Percentiles rank a stretch among this genome's conserved stretches.
These are phyloP conservation scores for Neocucurbitaria cava DNA, from an alignment of 2,329 filamentous ascomycete species.

Conservation along the genomic window DNA sequence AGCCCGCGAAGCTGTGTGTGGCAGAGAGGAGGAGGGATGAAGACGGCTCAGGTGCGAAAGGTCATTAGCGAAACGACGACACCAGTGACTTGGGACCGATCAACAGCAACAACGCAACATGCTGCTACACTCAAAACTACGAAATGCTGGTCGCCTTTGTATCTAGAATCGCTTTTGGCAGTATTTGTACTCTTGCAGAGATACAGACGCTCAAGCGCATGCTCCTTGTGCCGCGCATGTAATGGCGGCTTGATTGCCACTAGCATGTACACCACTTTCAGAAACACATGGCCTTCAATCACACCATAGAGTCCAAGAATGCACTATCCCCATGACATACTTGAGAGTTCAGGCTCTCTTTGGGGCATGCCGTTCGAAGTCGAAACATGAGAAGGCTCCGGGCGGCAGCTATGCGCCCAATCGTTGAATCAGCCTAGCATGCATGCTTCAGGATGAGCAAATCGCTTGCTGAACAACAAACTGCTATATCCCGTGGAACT, in stretches of 20 bases:
- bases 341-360: constrained; percentile 22
- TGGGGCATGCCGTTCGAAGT: constrained; percentile 33
- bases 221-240: constrained; percentile 19
- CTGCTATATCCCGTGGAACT: constrained; percentile 22
- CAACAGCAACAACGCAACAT: constrained; percentile 32
- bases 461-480: constrained; percentile 19
- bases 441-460: constrained; percentile 36
- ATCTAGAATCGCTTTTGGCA: constrained; percentile 15
- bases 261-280: constrained; percentile 14
- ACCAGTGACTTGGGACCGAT: constrained; percentile 35
- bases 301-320: constrained; percentile 22
- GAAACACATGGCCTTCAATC: constrained; percentile 14
- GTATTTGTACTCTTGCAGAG: constrained; percentile 5
- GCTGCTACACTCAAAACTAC: constrained; percentile 18
- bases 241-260: constrained; percentile 20
- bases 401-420: constrained; percentile 43
- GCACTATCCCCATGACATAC: constrained; percentile 22
- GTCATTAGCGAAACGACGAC: constrained; percentile 36
- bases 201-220: constrained; percentile 18
- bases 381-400: constrained; percentile 40
- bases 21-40: constrained; percentile 33
- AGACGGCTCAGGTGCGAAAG: constrained; percentile 23
- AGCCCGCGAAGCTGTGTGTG: constrained; percentile 27
- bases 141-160: constrained; percentile 28
- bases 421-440: constrained; percentile 29